These are phyloP conservation scores for Ganoderma meredithae DNA, from an alignment of 1,284 basidiomycete species.

Conservation along the genomic window DNA sequence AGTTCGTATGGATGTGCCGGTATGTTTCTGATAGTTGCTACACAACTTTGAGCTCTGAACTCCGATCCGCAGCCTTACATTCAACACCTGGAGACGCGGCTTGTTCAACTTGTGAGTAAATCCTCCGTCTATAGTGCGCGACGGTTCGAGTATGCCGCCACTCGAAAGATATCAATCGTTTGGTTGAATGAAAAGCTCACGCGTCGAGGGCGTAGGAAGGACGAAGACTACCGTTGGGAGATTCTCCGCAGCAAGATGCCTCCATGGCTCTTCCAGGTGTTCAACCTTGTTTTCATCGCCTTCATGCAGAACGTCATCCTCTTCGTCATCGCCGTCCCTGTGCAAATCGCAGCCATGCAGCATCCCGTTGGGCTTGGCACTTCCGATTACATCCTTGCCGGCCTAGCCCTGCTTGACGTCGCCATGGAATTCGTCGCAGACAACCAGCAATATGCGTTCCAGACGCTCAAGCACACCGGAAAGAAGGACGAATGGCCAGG, in stretches of 20 bases:
- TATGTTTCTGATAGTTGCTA: slow-evolving; percentile 29
- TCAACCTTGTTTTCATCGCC: slow-evolving; percentile 87
- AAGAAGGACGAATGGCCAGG: slow-evolving; percentile 66
- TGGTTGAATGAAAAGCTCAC: not conserved
- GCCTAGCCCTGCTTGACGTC: slow-evolving; percentile 65
- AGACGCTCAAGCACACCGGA: slow-evolving; percentile 77
- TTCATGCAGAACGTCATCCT: slow-evolving; percentile 84
- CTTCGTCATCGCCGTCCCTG: slow-evolving; percentile 72
- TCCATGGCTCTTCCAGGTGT: slow-evolving; percentile 75
- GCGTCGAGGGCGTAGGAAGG: slow-evolving; percentile 48
- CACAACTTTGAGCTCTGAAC: not conserved
- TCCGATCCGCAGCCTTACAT: slow-evolving; percentile 63
- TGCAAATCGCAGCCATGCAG: slow-evolving; percentile 60
- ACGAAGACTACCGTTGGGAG: slow-evolving; percentile 94
- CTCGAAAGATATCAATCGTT: not conserved
- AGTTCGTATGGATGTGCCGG: slow-evolving; percentile 75
- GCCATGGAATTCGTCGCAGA: slow-evolving; percentile 84
- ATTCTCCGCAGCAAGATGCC: slow-evolving; percentile 76
- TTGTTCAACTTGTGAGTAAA: slow-evolving; percentile 73
- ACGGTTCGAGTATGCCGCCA: not conserved
- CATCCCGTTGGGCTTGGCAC: slow-evolving; percentile 60
- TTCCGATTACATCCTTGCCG: slow-evolving; percentile 74
- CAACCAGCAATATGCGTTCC: slow-evolving; percentile 90
- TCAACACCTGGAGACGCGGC: slow-evolving; percentile 87
- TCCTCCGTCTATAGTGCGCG: slow-evolving; percentile 15